These are phyloP conservation scores for Anthostomella pinea DNA, from an alignment of 2,329 filamentous ascomycete genomes.

Conservation along the genomic window DNA sequence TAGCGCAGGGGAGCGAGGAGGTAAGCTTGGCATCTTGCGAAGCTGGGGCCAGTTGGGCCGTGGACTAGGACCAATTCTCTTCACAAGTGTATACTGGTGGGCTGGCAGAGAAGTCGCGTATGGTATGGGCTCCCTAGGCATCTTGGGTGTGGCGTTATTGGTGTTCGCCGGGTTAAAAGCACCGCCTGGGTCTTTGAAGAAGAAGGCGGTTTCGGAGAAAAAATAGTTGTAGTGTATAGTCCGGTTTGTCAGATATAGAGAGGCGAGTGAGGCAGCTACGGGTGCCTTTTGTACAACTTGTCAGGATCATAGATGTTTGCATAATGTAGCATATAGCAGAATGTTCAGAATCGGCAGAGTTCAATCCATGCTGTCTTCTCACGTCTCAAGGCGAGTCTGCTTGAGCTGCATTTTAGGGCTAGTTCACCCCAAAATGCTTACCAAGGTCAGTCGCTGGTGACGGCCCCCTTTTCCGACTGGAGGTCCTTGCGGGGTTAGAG, in stretches of 20 bases:
- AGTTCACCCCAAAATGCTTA: no score
- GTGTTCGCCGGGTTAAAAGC: conserved; percentile 71
- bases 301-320: conserved; percentile 1
- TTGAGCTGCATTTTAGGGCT: no score
- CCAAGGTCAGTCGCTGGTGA: no score
- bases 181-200: conserved; percentile 43
- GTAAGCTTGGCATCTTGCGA: conserved; percentile 80
- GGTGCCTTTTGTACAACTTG: no score
- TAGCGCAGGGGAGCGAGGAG: conserved; percentile 72
- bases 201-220: conserved; percentile 20
- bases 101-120: conserved; percentile 87
- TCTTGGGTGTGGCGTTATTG: conserved; percentile 68
- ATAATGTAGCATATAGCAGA: no score
- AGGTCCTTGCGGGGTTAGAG: no score
- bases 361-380: no score
- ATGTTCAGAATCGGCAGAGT: no score
- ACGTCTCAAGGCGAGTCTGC: no score
- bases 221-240: conserved; percentile 26
- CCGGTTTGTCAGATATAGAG: not conserved
- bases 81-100: conserved; percentile 98
- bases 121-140: conserved; percentile 73
- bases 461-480: no score
- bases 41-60: conserved; percentile 83
- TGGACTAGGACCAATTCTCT: conserved; percentile 81
- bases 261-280: no score